phyloP scores from a whole-genome alignment of 1,284 basidiomycete species.

The Coniferiporia sulphurascens region DNA sequence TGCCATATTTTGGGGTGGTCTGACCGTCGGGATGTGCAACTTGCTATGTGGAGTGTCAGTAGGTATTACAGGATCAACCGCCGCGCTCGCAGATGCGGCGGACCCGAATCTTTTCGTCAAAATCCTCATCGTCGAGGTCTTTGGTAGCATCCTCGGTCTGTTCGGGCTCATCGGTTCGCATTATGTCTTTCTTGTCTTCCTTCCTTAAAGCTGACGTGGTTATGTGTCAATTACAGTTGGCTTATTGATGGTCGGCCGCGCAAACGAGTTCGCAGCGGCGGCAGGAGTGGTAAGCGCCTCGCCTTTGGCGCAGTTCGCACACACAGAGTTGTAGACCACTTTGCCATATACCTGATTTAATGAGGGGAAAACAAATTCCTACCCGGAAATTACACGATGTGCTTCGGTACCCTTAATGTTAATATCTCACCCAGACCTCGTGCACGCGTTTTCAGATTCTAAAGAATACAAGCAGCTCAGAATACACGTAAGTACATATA shows the following conservation, averaged over 20 bases:
- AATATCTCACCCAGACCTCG: too few relatives aligned
- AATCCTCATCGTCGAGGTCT: slow-evolving; percentile 92
- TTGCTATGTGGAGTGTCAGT: slow-evolving; percentile 91
- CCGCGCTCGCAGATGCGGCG: slow-evolving; percentile 88
- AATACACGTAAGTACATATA: too few relatives aligned
- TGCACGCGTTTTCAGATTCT: too few relatives aligned
- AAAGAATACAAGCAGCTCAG: too few relatives aligned
- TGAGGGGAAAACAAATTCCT: too few relatives aligned
- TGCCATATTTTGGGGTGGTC: slow-evolving; percentile 91
- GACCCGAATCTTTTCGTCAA: slow-evolving; percentile 93
- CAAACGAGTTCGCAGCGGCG: slow-evolving; percentile 45
- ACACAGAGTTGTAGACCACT: slow-evolving; percentile 7
- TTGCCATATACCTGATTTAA: background rate
- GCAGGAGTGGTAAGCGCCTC: slow-evolving; percentile 2
- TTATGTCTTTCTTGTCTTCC: background rate
- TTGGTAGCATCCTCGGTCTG: slow-evolving; percentile 87
- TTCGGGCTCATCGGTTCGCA: slow-evolving; percentile 86
- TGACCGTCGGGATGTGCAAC: slow-evolving; percentile 89
- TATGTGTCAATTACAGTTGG: slow-evolving; percentile 43
- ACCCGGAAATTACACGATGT: too few relatives aligned
- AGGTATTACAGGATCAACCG: slow-evolving; percentile 88
- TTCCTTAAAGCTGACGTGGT: background rate
- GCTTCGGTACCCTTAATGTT: too few relatives aligned
- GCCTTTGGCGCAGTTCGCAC: slow-evolving; percentile 10
- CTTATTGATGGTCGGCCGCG: slow-evolving; percentile 56